Conservation (phyloP, 2,329 filamentous ascomycete species). For the Epichloe coenophiala region DNA sequence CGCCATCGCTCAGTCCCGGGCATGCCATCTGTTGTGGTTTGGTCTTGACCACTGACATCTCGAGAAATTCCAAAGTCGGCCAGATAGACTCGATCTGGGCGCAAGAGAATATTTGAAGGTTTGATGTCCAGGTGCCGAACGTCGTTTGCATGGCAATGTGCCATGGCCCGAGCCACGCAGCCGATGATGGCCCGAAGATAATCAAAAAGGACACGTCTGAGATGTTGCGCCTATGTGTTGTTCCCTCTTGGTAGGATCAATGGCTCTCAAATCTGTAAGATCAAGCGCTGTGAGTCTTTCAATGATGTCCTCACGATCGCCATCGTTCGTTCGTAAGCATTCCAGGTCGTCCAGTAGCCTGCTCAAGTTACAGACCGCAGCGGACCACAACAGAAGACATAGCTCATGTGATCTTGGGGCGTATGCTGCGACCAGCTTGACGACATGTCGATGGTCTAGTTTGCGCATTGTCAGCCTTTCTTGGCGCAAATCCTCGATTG, state of each 20-base stretch:
- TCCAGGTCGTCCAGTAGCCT: slow-evolving; percentile 30
- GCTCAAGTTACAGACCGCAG: slow-evolving; percentile 31
- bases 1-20: slow-evolving; percentile 31
- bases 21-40: slow-evolving; percentile 28
- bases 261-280: slow-evolving; percentile 22
- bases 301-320: slow-evolving; percentile 27
- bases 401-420: slow-evolving; percentile 25
- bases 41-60: slow-evolving; percentile 30
- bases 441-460: slow-evolving; percentile 33
- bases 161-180: slow-evolving; percentile 29
- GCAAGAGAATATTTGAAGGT: slow-evolving; percentile 33
- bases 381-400: slow-evolving; percentile 33
- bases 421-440: slow-evolving; percentile 34
- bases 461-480: slow-evolving; percentile 34
- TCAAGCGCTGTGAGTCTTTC: slow-evolving; percentile 25
- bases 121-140: slow-evolving; percentile 35
- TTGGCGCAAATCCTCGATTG: slow-evolving; percentile 27
- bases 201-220: slow-evolving; percentile 23
- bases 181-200: slow-evolving; percentile 30
- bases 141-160: slow-evolving; percentile 26
- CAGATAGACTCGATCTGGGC: slow-evolving; percentile 30
- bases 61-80: slow-evolving; percentile 36
- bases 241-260: slow-evolving; percentile 15
- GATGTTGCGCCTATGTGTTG: slow-evolving; percentile 10
- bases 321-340: slow-evolving; percentile 21